Conservation (phyloP, 805 yeast genomes). For the Teunomyces panamensis region DNA sequence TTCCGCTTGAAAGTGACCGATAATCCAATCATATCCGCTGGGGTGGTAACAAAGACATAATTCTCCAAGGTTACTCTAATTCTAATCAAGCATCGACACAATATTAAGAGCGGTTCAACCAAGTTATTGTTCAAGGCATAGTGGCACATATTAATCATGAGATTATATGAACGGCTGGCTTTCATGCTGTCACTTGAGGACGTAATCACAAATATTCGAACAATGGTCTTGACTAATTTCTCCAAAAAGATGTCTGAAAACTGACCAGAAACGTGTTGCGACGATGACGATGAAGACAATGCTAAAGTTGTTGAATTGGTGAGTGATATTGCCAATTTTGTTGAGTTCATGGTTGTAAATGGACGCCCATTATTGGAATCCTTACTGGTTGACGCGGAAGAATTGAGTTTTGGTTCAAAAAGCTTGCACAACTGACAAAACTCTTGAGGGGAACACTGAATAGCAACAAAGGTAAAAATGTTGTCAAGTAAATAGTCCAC, state of each 20-base stretch:
- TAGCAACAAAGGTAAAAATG: constrained; percentile 22
- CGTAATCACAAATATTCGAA: constrained; percentile 22
- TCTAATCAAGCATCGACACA: constrained; percentile 53
- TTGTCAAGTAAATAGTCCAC: constrained; percentile 26
- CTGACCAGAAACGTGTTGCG: background rate
- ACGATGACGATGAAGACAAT: background rate
- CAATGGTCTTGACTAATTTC: constrained; percentile 23
- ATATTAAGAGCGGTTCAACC: constrained; percentile 40
- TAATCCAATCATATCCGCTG: constrained; percentile 63
- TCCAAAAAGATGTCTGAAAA: constrained; percentile 8
- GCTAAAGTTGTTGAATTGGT: background rate
- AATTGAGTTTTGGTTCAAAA: constrained; percentile 10
- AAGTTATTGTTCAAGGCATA: constrained; percentile 33
- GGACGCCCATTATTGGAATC: background rate
- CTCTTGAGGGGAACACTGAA: constrained; percentile 11
- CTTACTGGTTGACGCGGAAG: too few relatives aligned
- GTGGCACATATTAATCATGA: constrained; percentile 35
- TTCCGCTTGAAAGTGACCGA: constrained; percentile 59
- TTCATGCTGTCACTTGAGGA: constrained; percentile 21
- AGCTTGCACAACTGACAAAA: constrained; percentile 16
- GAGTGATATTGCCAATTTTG: background rate
- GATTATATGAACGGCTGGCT: constrained; percentile 26
- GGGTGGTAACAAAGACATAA: constrained; percentile 47
- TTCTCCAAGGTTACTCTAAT: constrained; percentile 48
- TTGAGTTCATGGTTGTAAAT: constrained; percentile 1